Base-by-base conservation (phyloP, 805 yeast species). In the Komagataella pastoris region DNA sequence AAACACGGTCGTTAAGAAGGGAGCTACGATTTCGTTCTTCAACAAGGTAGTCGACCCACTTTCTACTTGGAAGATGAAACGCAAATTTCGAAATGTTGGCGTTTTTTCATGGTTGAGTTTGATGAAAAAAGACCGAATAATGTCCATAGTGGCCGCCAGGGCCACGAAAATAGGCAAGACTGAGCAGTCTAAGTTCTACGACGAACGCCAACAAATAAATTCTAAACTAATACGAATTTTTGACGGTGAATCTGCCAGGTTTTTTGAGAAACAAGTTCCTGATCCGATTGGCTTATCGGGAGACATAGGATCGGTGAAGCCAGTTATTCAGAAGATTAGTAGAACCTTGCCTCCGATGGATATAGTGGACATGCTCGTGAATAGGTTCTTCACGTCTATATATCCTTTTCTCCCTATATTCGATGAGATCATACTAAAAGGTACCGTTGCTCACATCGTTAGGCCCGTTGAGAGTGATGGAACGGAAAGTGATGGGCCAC, bases 361-460 rank as follows among this genome's bases (percentile, higher is more conserved):
- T 24, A 65, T 69, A 0, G 59, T 74, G 3, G 61, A 71, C 65
- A 53, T 59, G n/a, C 65, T 72, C 49, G 54, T 75, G 7, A 62
- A 68, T 21, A 57, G 67, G 46, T 76, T 68, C 52, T 73, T 76
- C 57, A 50, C 51, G 1, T 52, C 59, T 3, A 59, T 74, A 1
- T 73, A 75, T 55, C 78, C 80, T 3, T 72, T 67, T 50, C 63
- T 74, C 54, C 80, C 82, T 0, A 66, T 72, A 30, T 51, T 75
- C 19, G 78, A 75, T 54, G 79, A 75, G 54, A 44, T 23, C 0
- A 54, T 55, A n/a, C 72, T 74, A 51, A 63, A 60, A 46, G 51
- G 49, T 3, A 65, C 66, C 21, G 54, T 75, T 14, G 40, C 61
- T 0, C 59, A 67, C 44, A 67, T 77, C 4, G 51, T 77, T 5